phyloP scores from a whole-genome alignment of 257 asterid genomes.

The Solanum paucissectum region DNA sequence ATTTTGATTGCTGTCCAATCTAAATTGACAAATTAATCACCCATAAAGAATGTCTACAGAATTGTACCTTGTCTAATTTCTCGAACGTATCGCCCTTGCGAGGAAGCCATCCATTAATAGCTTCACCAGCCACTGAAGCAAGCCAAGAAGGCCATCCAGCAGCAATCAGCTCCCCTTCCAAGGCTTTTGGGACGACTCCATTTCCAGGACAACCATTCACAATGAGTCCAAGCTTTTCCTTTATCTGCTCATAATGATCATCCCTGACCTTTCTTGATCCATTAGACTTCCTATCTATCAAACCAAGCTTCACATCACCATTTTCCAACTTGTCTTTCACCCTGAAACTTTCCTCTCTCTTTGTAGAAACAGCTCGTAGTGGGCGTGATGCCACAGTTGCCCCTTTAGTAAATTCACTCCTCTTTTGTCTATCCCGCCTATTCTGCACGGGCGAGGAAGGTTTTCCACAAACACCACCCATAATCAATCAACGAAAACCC shows the following conservation, averaged over 20 bases:
- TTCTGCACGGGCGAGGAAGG: slow-evolving; percentile 46
- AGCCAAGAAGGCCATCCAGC: slow-evolving; percentile 99
- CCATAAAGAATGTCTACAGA: background rate
- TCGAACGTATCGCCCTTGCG: slow-evolving; percentile 77
- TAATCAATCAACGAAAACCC: slow-evolving; percentile 18
- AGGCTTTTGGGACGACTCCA: slow-evolving; percentile 50
- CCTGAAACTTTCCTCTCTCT: slow-evolving; percentile 49
- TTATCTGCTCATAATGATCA: slow-evolving; percentile 42
- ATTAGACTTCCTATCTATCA: slow-evolving; percentile 45
- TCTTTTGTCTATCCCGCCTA: slow-evolving; percentile 43
- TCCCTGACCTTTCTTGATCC: slow-evolving; percentile 70
- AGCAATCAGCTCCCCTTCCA: slow-evolving; percentile 73
- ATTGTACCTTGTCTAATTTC: slow-evolving; percentile 74
- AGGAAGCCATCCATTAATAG: slow-evolving; percentile 86
- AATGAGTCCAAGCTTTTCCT: slow-evolving; percentile 23
- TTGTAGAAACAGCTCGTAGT: slow-evolving; percentile 38
- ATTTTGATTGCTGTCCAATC: background rate
- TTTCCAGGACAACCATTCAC: slow-evolving; percentile 31
- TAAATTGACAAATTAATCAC: background rate
- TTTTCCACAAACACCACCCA: slow-evolving; percentile 84
- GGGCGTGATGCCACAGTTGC: slow-evolving; percentile 32
- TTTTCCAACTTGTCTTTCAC: slow-evolving; percentile 30
- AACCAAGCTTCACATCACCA: slow-evolving; percentile 37
- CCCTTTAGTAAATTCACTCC: slow-evolving; percentile 44
- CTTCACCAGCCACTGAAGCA: slow-evolving; percentile 78